Base-by-base conservation (phyloP, 2,329 filamentous ascomycete genomes). In the Pseudopyricularia cyperi region DNA sequence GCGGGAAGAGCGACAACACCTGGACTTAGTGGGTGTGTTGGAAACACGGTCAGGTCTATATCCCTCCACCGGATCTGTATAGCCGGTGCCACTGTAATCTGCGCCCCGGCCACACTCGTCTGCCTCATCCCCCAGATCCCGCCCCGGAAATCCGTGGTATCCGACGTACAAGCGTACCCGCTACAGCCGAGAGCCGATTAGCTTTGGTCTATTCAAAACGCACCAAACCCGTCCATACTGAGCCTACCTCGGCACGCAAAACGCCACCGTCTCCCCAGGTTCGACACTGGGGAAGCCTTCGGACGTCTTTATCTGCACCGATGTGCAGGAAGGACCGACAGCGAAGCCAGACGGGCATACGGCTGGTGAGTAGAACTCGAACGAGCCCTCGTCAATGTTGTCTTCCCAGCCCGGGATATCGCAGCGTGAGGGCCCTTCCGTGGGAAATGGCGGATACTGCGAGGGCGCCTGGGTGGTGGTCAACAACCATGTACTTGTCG, bases 11-110 rank as follows among this genome's bases (percentile, higher is more conserved):
- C 53, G 5, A 49, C 54, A 14, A 65, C 54, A 7, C 64, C 65
- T 0, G 66, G 65, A 2, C 60, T 65, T 47, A 68, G 57, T 0
- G 67, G 66, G 39, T 69, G 63, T n/a, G 66, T 70, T 46, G 65
- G 63, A 30, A 69, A 57, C 11, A 55, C 51, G 12, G 55, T 57
- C 34, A 69, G 55, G 52, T 70, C 66, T 22, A 58, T 57, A 24
- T 66, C 62, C 3, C 61, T 62, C 60, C 64, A 69, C 28, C 67
- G 65, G 52, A 68, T 69, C 54, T 70, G 66, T 42, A 70, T 55
- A 12, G 65, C 65, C 34, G 67, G 66, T 14, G 65, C 66, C 11
- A 66, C 62, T 2, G 65, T 67, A 9, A 63, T 56, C 5, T 50
- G 19, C 4, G 57, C 57, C 3, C 50, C 54, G 5, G 46, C 17